Evolutionary conservation across 108 stramenopile species (phyloP).

Genomic region (Discostella stelligeroides): DNA sequence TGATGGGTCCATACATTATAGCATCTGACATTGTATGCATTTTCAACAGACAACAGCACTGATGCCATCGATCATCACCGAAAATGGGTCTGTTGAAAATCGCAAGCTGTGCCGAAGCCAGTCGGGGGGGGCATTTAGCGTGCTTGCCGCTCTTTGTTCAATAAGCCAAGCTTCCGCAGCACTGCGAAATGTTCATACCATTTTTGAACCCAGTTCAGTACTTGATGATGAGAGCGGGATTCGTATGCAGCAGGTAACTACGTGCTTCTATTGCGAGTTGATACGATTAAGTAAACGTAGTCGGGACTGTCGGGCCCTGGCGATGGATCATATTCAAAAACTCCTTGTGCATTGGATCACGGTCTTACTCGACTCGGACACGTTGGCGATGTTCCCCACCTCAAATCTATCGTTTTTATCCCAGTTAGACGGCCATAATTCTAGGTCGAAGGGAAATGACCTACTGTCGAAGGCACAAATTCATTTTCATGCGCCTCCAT

Average conservation of each 20-base stretch:
- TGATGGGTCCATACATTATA: not conserved
- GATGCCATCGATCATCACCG: conserved; percentile 7
- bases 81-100: conserved; percentile 3
- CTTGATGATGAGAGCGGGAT: conserved; percentile 9
- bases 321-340: conserved; percentile 11
- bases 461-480: conserved; percentile 4
- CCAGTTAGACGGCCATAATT: conserved; percentile 20
- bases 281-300: conserved; percentile 17
- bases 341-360: conserved; percentile 19
- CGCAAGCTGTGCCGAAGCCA: conserved; percentile 22
- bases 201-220: conserved; percentile 8
- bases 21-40: conserved; percentile 1
- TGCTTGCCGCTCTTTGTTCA: conserved; percentile 37
- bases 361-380: conserved; percentile 25
- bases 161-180: too few relatives aligned
- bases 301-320: conserved; percentile 14
- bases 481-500: not conserved
- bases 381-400: conserved; percentile 33
- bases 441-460: conserved; percentile 25
- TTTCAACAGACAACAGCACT: conserved; percentile 15
- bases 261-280: conserved; percentile 39
- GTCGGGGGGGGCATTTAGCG: conserved; percentile 29
- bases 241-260: conserved; percentile 24
- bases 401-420: conserved; percentile 17
- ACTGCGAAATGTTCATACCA: conserved; percentile 2